Conservation (phyloP, 345 rosid species). For the Acer saccharum region DNA sequence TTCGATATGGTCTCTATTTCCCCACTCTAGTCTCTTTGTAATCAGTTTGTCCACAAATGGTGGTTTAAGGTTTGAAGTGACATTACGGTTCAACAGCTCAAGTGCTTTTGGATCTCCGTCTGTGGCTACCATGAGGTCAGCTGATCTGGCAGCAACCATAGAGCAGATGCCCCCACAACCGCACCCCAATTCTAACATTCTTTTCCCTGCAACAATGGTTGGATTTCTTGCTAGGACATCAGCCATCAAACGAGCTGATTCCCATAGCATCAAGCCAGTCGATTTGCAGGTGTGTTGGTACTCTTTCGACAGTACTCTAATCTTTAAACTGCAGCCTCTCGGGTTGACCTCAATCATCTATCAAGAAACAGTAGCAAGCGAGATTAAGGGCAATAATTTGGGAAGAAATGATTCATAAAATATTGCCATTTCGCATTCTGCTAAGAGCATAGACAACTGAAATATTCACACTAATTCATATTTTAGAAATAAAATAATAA, state of each 20-base stretch:
- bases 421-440: neutral
- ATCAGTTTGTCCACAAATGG: slow-evolving; percentile 44
- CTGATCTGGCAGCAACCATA: slow-evolving; percentile 69
- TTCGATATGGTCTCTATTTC: slow-evolving; percentile 59
- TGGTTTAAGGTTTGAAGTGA: slow-evolving; percentile 51
- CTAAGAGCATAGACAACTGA: neutral
- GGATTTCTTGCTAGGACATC: slow-evolving; percentile 73
- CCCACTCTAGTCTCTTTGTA: slow-evolving; percentile 71
- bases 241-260: slow-evolving; percentile 86
- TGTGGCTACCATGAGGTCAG: slow-evolving; percentile 72
- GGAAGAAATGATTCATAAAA: neutral
- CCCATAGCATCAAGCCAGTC: slow-evolving; percentile 96
- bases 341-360: slow-evolving; percentile 58
- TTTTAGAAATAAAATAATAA: neutral
- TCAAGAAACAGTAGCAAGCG: slow-evolving; percentile 2
- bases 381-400: slow-evolving; percentile 3
- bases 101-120: slow-evolving; percentile 74
- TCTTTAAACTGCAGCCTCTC: slow-evolving; percentile 42
- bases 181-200: slow-evolving; percentile 77
- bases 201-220: slow-evolving; percentile 62
- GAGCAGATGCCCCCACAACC: slow-evolving; percentile 91
- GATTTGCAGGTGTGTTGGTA: slow-evolving; percentile 90
- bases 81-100: slow-evolving; percentile 55
- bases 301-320: slow-evolving; percentile 68
- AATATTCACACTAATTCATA: neutral